Evolutionary conservation across 2,329 filamentous ascomycete genomes (phyloP).

Genomic region (Plenodomus tracheiphilus): DNA sequence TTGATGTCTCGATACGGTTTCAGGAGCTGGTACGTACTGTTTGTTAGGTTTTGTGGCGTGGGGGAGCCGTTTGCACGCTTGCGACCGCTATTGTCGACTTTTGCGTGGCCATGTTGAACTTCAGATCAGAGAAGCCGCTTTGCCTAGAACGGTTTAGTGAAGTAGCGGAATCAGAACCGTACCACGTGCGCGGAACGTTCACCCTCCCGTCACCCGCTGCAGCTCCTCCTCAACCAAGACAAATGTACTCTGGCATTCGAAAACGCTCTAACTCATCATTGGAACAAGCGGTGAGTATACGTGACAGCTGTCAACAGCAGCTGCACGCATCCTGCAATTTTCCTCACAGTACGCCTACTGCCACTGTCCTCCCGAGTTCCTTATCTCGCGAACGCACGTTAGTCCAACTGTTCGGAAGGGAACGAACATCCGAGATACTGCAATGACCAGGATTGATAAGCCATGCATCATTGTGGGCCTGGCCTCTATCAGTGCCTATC

Average conservation of each 20-base stretch:
- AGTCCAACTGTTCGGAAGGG: background rate
- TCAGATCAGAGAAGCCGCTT: slow-evolving; percentile 8
- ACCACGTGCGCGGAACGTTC: slow-evolving; percentile 15
- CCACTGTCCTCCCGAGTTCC: too few relatives aligned
- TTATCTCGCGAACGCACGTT: background rate
- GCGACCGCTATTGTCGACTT: slow-evolving; percentile 18
- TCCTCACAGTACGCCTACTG: background rate
- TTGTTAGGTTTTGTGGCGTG: slow-evolving; percentile 3
- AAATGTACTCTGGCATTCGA: too few relatives aligned
- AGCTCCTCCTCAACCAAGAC: too few relatives aligned
- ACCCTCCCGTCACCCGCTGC: too few relatives aligned
- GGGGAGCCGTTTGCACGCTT: slow-evolving; percentile 18
- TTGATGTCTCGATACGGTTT: background rate
- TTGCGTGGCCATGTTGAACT: slow-evolving; percentile 13
- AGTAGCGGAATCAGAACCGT: slow-evolving; percentile 3
- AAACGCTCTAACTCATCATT: too few relatives aligned
- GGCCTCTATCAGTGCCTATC: slow-evolving; percentile 1
- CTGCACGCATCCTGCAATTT: background rate
- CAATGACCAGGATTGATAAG: background rate
- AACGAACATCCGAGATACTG: background rate
- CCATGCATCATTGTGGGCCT: background rate
- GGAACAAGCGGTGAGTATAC: background rate
- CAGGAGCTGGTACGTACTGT: slow-evolving; percentile 2
- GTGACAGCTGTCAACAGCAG: background rate
- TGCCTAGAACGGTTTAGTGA: slow-evolving; percentile 13